Percentiles rank a stretch among this genome's conserved stretches.
Conservation (phyloP, 1,284 basidiomycete species). For the Tilletia walkeri region DNA sequence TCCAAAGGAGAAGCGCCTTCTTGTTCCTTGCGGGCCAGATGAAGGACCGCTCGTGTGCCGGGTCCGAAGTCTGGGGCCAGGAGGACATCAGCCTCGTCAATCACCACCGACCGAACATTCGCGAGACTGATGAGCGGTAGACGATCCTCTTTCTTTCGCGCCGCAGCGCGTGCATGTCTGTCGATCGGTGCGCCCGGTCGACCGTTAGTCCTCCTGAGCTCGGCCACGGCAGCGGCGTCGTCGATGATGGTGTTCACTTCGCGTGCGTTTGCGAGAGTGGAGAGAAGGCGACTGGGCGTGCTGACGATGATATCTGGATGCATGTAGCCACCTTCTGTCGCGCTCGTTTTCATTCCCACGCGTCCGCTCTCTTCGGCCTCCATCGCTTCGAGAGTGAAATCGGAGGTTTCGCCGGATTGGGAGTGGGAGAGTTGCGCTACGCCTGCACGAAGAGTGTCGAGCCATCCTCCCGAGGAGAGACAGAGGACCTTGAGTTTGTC, state of each 20-base stretch:
- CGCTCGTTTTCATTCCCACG: not conserved
- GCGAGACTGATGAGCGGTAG: constrained; percentile 57
- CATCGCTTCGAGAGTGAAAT: too few species aligned
- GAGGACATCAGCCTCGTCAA: constrained; percentile 86
- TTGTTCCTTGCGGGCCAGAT: constrained; percentile 17
- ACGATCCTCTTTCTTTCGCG: too few species aligned
- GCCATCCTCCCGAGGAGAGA: constrained; percentile 46
- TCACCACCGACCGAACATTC: constrained; percentile 75
- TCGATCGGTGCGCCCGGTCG: not conserved
- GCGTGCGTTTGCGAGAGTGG: not conserved
- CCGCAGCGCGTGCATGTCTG: too few species aligned
- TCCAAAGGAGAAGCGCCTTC: not conserved
- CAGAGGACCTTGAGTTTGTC: constrained; percentile 73
- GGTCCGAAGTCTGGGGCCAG: constrained; percentile 63
- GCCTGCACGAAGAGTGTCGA: constrained; percentile 11
- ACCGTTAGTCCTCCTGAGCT: not conserved
- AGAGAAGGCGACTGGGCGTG: constrained; percentile 9
- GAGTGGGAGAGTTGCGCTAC: not conserved
- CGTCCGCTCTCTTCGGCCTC: not conserved
- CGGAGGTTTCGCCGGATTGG: not conserved
- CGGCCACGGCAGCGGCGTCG: constrained; percentile 4
- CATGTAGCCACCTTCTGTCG: not conserved
- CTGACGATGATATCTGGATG: constrained; percentile 17
- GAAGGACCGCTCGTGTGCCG: constrained; percentile 18
- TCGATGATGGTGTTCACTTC: not conserved